These are phyloP conservation scores for Fusarium miscanthi DNA, from an alignment of 2,329 filamentous ascomycete species.

Conservation along the genomic window DNA sequence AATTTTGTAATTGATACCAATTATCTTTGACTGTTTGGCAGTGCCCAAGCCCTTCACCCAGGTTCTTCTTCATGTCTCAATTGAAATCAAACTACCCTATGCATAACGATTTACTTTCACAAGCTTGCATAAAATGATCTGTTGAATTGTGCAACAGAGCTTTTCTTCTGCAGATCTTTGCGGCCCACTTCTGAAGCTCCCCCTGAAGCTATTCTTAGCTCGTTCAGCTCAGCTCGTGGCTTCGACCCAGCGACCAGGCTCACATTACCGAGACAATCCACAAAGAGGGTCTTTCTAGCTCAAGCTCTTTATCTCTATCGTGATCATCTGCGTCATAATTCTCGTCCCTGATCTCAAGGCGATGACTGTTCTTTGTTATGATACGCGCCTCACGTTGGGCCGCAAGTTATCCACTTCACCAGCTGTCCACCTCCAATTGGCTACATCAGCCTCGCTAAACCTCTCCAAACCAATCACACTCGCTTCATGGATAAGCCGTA, in stretches of 20 bases:
- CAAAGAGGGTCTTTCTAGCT: not conserved
- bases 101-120: fast-evolving
- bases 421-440: slow-evolving; percentile 27
- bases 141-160: not conserved
- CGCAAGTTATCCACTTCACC: slow-evolving; percentile 20
- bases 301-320: too few species aligned
- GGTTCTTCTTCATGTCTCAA: too few species aligned
- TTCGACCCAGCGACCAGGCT: not conserved
- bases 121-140: not conserved
- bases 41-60: too few species aligned
- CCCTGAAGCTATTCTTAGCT: not conserved
- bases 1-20: not conserved
- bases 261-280: not conserved
- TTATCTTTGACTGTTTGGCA: fast-evolving
- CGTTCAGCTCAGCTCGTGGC: not conserved
- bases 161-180: not conserved
- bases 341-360: not conserved
- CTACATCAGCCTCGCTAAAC: not conserved
- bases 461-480: not conserved
- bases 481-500: slow-evolving; percentile 6
- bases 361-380: slow-evolving; percentile 14
- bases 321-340: slow-evolving; percentile 5
- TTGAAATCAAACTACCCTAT: not conserved
- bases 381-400: slow-evolving; percentile 27
- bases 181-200: not conserved